Percentiles rank a stretch among this genome's conserved stretches.
Conservation (phyloP, 2,329 filamentous ascomycete genomes). For the Mollisia scopiformis region DNA sequence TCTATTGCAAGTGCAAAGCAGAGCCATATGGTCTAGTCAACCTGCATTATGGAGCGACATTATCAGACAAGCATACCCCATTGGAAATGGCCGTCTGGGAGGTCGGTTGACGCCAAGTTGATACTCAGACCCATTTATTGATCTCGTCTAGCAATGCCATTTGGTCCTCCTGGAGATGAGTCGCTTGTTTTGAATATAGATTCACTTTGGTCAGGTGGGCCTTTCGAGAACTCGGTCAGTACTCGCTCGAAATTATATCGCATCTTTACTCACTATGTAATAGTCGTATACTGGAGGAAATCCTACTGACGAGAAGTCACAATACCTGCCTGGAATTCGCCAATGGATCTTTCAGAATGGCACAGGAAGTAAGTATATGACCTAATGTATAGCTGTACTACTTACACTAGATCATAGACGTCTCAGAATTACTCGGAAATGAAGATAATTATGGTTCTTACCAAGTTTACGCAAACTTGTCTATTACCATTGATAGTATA, state of each 20-base stretch:
- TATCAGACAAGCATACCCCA: conserved; percentile 44
- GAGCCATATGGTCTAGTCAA: conserved; percentile 20
- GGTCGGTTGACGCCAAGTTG: conserved; percentile 32
- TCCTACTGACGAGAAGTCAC: conserved; percentile 39
- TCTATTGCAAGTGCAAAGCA: background rate
- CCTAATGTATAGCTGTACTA: background rate
- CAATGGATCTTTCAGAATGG: conserved; percentile 51
- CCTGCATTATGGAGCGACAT: conserved; percentile 25
- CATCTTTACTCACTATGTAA: background rate
- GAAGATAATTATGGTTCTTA: conserved; percentile 48
- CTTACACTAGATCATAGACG: conserved; percentile 31
- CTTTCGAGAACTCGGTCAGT: conserved; percentile 46
- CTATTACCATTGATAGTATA: conserved; percentile 41
- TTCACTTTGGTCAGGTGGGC: conserved; percentile 53
- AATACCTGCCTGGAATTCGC: conserved; percentile 45
- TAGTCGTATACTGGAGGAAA: conserved; percentile 52
- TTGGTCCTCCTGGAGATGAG: conserved; percentile 46
- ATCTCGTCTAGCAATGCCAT: conserved; percentile 41
- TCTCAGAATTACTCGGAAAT: conserved; percentile 43
- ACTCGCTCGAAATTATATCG: background rate
- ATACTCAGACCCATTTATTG: background rate
- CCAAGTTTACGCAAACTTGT: conserved; percentile 50
- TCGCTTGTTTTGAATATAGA: conserved; percentile 51
- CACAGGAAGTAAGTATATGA: conserved; percentile 44
- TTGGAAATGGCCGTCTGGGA: conserved; percentile 53